Evolutionary conservation across 2,329 filamentous ascomycete species (phyloP), one percentile per base, ranked within the genome.

Genomic region (Whalleya microplaca): DNA sequence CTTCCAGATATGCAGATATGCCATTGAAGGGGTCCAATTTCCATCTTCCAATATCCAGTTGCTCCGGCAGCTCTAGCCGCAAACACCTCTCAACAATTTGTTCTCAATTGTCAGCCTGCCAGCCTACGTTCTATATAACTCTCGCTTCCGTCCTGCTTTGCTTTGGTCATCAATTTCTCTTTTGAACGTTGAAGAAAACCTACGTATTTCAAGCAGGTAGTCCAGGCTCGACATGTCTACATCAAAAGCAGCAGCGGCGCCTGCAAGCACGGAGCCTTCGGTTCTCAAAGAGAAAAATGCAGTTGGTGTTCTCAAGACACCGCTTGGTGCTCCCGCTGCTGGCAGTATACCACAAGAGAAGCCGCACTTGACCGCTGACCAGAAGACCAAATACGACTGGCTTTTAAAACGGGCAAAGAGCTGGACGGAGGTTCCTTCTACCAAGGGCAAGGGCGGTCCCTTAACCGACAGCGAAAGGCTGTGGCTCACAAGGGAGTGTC

Each of bases 401-500:
- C 81, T 98, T 48, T 84, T 98, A 45, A 80, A 84, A 45, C 82
- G 84, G 51, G 91, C 87, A 44, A 87, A 84, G 62, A 76, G 78
- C 66, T 96, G 92, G 89, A 85, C 83, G 12, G 85, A 86, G 9
- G 76, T 96, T 21, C 84, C 84, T 12, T 66, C 67, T 16, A 80
- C 81, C 6, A 83, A 84, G 51, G 88, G 74, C 59, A 80, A 81
- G 59, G 81, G 72, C 8, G 84, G 84, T 2, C 86, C 91, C 1
- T 76, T 98, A 56, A 87, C 85, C 48, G 92, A 96, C 56, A 77
- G 80, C 48, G 95, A 99, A 76, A 89, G 86, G 69, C 86, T 95
- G 77, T 99, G 92, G 87, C 83, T 99, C 64, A 96, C 93, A 12
- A 86, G 87, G 63, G 95, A 99, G 73, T 98, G 94, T 71, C 82